Percentiles rank a stretch among this genome's conserved stretches.
These are phyloP conservation scores for Rhodotorula sp. DNA, from an alignment of 1,284 basidiomycete species.

Conservation along the genomic window DNA sequence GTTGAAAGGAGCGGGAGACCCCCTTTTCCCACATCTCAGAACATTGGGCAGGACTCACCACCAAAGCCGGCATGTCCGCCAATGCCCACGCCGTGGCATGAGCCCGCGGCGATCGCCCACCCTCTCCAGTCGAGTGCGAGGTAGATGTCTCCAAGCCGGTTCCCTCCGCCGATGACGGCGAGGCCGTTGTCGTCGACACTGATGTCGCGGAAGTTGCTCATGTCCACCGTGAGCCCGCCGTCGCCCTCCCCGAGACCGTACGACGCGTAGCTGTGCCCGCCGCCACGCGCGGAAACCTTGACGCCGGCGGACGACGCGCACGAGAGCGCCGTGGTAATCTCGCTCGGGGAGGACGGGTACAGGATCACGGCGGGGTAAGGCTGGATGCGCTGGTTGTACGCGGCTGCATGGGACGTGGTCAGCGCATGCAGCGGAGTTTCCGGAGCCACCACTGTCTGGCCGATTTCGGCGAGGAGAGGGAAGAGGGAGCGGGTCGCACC, in stretches of 20 bases:
- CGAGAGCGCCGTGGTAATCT: conserved; percentile 46
- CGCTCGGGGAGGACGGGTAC: conserved; percentile 39
- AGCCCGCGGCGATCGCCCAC: conserved; percentile 50
- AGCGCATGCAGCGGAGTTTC: conserved; percentile 1
- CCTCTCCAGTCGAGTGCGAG: conserved; percentile 47
- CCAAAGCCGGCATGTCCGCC: conserved; percentile 50
- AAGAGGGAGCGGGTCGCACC: background rate
- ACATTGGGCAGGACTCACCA: background rate
- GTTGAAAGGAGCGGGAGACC: no score
- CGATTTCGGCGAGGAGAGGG: background rate
- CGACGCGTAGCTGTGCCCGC: conserved; percentile 51
- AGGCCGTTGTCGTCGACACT: conserved; percentile 35
- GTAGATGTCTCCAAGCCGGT: conserved; percentile 51
- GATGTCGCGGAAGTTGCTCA: conserved; percentile 36
- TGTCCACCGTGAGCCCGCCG: conserved; percentile 44
- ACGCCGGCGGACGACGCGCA: conserved; percentile 43
- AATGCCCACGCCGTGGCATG: conserved; percentile 50
- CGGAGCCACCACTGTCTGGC: background rate
- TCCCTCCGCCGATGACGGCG: conserved; percentile 48
- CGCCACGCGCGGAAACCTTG: conserved; percentile 49
- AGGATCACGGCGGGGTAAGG: conserved; percentile 49
- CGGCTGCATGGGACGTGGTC: conserved; percentile 25
- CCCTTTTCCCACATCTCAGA: no score
- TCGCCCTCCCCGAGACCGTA: conserved; percentile 48
- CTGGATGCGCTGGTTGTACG: conserved; percentile 51